Base-by-base conservation (phyloP, 2,329 filamentous ascomycete species). In the Cyclaneusma minus region DNA sequence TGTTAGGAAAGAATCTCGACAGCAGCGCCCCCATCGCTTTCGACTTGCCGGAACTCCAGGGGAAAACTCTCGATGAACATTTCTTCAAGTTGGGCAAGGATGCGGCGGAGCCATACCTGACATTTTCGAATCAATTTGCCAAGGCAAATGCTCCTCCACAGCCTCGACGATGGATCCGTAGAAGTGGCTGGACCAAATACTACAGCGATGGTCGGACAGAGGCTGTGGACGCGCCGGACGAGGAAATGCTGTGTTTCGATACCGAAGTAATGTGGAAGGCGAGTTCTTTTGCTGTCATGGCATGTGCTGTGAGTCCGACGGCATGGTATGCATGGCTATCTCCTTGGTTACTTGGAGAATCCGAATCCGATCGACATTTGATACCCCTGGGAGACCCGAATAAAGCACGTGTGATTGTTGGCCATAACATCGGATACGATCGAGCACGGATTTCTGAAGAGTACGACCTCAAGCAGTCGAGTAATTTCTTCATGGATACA, bases 321-420 rank as follows among this genome's bases (percentile, higher is more conserved):
- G 75, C 84, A 16, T 98, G 91, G 91, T 98, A 98, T 55, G 82
- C 77, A 1, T 98, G 89, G 89, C 52, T 98, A 28, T 98, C 89
- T 8, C 89, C 89, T 0, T 98, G 87, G 87, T 56, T 98, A 18
- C 54, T 98, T 11, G 80, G 74, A 16, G 82, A 95, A 55, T 76
- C 81, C 2, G 58, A 78, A 18, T 71, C 71, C 16, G 66, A 82
- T 43, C 67, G 70, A 24, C 87, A 98, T 33, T 57, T 98, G 8
- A 76, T 98, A 25, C 84, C 91, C 0, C 54, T 98, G 5, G 91
- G 89, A 16, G 75, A 94, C 41, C 69, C 76, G 6, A 60, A 58
- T 3, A 63, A 68, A 35, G 64, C 78, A 13, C 71, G 84, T 23
- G 68, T 98, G 25, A 64, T 98, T 22, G 70, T 98, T 13, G 89